Conservation (phyloP, 208 protist species). For the Leishmania mexicana region DNA sequence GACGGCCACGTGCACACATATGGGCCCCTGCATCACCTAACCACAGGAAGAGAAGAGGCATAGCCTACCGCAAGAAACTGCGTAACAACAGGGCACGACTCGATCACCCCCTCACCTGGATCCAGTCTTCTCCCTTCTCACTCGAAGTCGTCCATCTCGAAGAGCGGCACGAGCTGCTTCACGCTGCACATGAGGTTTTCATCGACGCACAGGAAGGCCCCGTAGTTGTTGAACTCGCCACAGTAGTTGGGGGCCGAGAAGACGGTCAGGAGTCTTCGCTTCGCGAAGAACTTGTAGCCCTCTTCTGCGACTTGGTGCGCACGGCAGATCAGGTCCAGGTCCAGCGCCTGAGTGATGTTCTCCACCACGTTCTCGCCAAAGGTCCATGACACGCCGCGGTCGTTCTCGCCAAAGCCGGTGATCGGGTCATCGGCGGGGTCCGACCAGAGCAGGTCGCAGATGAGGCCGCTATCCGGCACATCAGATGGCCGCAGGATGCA, state of each 20-base stretch:
- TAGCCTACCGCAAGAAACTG: neutral
- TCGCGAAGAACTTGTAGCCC: conserved; percentile 83
- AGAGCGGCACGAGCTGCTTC: conserved; percentile 47
- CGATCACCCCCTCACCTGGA: neutral
- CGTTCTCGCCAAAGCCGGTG: conserved; percentile 59
- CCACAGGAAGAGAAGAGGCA: neutral
- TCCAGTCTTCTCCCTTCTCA: neutral
- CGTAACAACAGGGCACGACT: neutral
- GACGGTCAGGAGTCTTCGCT: conserved; percentile 63
- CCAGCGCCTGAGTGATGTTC: conserved; percentile 93
- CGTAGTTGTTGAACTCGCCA: conserved; percentile 75
- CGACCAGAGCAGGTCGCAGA: conserved; percentile 99
- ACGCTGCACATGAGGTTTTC: conserved; percentile 88
- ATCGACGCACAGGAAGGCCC: conserved; percentile 76
- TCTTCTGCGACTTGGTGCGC: conserved; percentile 94
- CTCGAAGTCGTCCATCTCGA: conserved; percentile 42
- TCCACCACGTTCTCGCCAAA: conserved; percentile 81
- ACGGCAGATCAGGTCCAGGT: conserved; percentile 98
- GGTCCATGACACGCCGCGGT: conserved; percentile 75
- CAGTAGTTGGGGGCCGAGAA: conserved; percentile 92
- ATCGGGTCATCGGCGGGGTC: conserved; percentile 96
- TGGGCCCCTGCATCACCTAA: neutral
- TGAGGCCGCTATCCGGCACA: conserved; percentile 70
- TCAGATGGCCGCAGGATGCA: conserved; percentile 57
- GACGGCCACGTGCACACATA: neutral